phyloP scores from a whole-genome alignment of 2,329 filamentous ascomycete genomes.

The Salinomyces thailandicus region DNA sequence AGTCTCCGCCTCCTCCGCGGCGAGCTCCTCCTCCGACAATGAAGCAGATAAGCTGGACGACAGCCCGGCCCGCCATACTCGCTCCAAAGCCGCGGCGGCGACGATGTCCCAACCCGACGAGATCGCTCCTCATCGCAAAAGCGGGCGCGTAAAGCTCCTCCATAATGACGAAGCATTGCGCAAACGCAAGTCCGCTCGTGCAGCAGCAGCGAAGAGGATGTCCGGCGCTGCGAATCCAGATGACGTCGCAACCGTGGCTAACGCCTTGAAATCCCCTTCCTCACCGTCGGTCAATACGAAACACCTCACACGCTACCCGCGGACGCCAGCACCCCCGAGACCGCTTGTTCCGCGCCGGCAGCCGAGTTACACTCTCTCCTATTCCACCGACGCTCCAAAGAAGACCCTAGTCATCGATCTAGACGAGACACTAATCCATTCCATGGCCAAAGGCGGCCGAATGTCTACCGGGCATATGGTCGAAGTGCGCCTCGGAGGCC shows the following conservation, averaged over 20 bases:
- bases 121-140: conserved; percentile 46
- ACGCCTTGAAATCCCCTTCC: conserved; percentile 86
- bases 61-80: conserved; percentile 44
- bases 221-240: conserved; percentile 17
- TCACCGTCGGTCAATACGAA: conserved; percentile 53
- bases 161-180: conserved; percentile 63
- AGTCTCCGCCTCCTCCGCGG: conserved; percentile 48
- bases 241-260: conserved; percentile 43
- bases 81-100: conserved; percentile 47
- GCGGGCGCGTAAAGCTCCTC: conserved; percentile 82
- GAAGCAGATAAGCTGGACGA: conserved; percentile 48
- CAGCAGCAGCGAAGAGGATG: conserved; percentile 14
- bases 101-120: not conserved
- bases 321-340: conserved; percentile 76
- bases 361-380: conserved; percentile 67
- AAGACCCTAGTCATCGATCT: conserved; percentile 94
- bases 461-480: conserved; percentile 99
- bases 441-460: conserved; percentile 88
- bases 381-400: conserved; percentile 51
- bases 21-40: conserved; percentile 49
- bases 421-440: conserved; percentile 96
- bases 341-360: conserved; percentile 82
- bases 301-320: conserved; percentile 73
- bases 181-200: conserved; percentile 60
- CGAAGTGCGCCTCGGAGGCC: conserved; percentile 51